Conservation (phyloP, 2,329 filamentous ascomycete species). For the Dactylonectria macrodidyma region DNA sequence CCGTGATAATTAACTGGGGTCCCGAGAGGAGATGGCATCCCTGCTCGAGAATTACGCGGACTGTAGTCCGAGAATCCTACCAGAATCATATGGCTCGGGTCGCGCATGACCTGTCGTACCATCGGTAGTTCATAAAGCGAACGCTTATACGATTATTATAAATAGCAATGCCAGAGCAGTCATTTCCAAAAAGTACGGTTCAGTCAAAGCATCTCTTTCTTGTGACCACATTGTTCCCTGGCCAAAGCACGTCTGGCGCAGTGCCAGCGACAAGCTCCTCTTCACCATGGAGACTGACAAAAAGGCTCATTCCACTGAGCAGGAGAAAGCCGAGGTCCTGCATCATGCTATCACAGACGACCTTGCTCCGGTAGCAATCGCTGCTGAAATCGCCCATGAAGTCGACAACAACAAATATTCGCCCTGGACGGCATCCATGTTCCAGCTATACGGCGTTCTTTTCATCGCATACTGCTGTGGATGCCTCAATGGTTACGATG, state of each 20-base stretch:
- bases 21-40: neutral
- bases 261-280: neutral
- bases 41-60: neutral
- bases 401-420: constrained; percentile 55
- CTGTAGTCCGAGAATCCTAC: neutral
- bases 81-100: neutral
- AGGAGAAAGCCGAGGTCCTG: neutral
- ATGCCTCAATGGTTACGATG: constrained; percentile 55
- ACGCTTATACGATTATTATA: neutral
- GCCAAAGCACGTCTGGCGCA: neutral
- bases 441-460: constrained; percentile 65
- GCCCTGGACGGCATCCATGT: constrained; percentile 66
- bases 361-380: constrained; percentile 35
- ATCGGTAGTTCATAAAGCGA: neutral
- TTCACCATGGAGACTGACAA: neutral
- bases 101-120: neutral
- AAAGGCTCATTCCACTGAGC: neutral
- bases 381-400: constrained; percentile 59
- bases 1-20: neutral
- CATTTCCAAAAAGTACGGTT: neutral
- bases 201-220: neutral
- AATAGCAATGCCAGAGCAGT: neutral
- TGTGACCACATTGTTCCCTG: neutral
- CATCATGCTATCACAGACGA: neutral
- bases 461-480: constrained; percentile 67